Evolutionary conservation across 768 basidiomycete genomes (phyloP).

Genomic region (Suillus tomentosus): DNA sequence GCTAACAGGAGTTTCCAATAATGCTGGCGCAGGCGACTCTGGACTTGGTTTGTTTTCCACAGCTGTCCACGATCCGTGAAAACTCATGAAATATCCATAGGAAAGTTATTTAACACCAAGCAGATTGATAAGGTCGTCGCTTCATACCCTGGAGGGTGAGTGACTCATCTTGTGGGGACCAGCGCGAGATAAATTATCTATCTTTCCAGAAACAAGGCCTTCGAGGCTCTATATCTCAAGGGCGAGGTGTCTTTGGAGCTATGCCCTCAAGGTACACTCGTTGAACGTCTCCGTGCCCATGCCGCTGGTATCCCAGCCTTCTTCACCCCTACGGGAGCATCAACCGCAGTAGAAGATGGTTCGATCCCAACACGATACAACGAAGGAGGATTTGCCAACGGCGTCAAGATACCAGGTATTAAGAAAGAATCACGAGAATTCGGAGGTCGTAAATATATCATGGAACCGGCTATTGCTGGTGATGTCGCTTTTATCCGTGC

Average conservation of each 20-base stretch:
- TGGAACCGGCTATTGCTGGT: constrained; percentile 79
- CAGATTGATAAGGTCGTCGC: constrained; percentile 85
- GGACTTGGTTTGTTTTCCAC: constrained; percentile 57
- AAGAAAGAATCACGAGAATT: constrained; percentile 78
- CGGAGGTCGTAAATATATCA: constrained; percentile 72
- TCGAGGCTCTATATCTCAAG: constrained; percentile 77
- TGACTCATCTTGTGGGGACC: constrained; percentile 10
- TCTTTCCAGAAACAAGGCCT: constrained; percentile 74
- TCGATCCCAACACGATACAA: constrained; percentile 79
- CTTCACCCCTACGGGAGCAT: constrained; percentile 88
- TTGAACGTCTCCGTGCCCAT: constrained; percentile 85
- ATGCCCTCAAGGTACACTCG: constrained; percentile 89
- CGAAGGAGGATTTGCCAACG: constrained; percentile 65
- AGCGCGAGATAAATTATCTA: neutral
- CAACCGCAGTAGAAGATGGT: constrained; percentile 85
- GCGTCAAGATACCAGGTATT: constrained; percentile 71
- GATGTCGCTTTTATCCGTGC: constrained; percentile 87
- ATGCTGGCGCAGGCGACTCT: constrained; percentile 70
- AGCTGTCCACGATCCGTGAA: neutral
- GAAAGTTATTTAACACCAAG: constrained; percentile 69
- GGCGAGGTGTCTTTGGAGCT: constrained; percentile 86
- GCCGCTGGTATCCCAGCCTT: constrained; percentile 94
- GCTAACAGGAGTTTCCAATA: constrained; percentile 87
- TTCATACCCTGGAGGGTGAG: constrained; percentile 86
- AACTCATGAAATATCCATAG: constrained; percentile 39